Conservation (phyloP, 2,329 filamentous ascomycete genomes). For the Nemania sp. region DNA sequence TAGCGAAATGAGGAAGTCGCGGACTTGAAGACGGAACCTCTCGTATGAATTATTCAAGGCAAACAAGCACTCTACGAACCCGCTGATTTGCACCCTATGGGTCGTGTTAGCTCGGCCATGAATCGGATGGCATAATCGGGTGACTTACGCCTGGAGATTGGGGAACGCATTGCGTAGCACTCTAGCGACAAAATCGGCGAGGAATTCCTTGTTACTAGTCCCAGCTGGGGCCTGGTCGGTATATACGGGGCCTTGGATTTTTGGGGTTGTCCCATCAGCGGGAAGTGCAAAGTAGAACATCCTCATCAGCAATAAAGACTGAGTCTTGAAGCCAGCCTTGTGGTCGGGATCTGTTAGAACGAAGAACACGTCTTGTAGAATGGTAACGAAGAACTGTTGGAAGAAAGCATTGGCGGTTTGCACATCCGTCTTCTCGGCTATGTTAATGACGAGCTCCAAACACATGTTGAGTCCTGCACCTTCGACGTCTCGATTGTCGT, state of each 20-base stretch:
- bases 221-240: constrained; percentile 80
- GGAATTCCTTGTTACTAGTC: constrained; percentile 87
- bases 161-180: constrained; percentile 88
- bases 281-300: constrained; percentile 96
- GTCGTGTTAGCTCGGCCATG: constrained; percentile 41
- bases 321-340: constrained; percentile 98
- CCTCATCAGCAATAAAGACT: constrained; percentile 88
- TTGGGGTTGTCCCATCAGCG: constrained; percentile 68
- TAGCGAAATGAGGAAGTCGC: constrained; percentile 95
- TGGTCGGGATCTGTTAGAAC: constrained; percentile 97
- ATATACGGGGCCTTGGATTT: constrained; percentile 93
- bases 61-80: constrained; percentile 90
- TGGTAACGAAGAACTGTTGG: constrained; percentile 94
- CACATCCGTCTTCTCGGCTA: constrained; percentile 86
- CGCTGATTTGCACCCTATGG: constrained; percentile 77
- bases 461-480: constrained; percentile 97
- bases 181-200: constrained; percentile 83
- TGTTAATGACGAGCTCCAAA: constrained; percentile 94
- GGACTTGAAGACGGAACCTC: constrained; percentile 93
- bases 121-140: not conserved
- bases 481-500: constrained; percentile 98
- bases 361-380: constrained; percentile 97
- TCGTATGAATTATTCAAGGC: constrained; percentile 84
- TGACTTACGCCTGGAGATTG: constrained; percentile 82
- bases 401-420: constrained; percentile 93